phyloP scores from a whole-genome alignment of 2,329 filamentous ascomycete species.

The Alternaria hordeiaustralica region DNA sequence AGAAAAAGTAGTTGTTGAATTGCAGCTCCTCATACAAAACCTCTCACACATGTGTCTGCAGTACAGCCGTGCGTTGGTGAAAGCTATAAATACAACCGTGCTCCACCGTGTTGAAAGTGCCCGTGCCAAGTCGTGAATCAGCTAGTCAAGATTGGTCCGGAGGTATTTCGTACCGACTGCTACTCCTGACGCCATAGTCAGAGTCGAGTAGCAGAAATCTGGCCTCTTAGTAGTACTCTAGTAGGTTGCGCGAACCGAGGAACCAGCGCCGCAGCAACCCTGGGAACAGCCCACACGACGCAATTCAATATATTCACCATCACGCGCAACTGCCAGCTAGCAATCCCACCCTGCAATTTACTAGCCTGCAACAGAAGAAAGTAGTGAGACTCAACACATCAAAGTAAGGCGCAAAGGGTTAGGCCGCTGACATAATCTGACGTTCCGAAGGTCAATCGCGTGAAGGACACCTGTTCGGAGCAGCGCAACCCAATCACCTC shows the following conservation, averaged over 20 bases:
- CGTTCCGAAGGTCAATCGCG: slow-evolving; percentile 14
- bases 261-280: not conserved
- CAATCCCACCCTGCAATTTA: slow-evolving; percentile 12
- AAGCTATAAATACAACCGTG: not conserved
- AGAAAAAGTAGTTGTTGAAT: slow-evolving; percentile 1
- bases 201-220: slow-evolving; percentile 5
- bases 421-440: slow-evolving; percentile 27
- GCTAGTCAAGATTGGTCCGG: slow-evolving; percentile 1
- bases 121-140: not conserved
- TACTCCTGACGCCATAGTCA: slow-evolving; percentile 4
- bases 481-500: slow-evolving; percentile 33
- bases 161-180: not conserved
- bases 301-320: slow-evolving; percentile 1
- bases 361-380: slow-evolving; percentile 7
- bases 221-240: slow-evolving; percentile 4
- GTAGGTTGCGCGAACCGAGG: slow-evolving; percentile 7
- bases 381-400: slow-evolving; percentile 12
- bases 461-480: slow-evolving; percentile 30
- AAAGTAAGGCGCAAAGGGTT: slow-evolving; percentile 11
- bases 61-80: not conserved
- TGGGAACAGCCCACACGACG: not conserved
- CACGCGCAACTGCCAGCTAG: slow-evolving; percentile 1
- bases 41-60: not conserved
- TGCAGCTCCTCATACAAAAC: not conserved
- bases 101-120: not conserved